Conservation (phyloP, 2,329 filamentous ascomycete genomes). For the Claviceps sp. region DNA sequence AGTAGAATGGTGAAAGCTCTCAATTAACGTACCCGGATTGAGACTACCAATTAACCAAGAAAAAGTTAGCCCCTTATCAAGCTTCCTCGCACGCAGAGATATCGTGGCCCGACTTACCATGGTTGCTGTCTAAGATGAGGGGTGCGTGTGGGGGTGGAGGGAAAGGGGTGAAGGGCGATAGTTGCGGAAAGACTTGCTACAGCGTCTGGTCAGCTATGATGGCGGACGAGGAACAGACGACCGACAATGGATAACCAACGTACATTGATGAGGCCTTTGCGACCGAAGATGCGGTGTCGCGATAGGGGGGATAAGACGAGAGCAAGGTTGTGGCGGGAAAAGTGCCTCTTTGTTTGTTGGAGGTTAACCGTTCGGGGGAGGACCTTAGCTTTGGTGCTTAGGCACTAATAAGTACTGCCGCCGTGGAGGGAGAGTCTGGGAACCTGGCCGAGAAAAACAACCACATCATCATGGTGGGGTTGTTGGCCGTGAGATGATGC, state of each 20-base stretch:
- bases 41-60: constrained; percentile 32
- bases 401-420: constrained; percentile 4
- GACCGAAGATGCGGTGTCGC: constrained; percentile 2
- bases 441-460: constrained; percentile 21
- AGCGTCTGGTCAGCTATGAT: constrained; percentile 1
- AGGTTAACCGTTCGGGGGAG: background rate
- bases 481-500: constrained; percentile 15
- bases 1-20: background rate
- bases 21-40: constrained; percentile 48
- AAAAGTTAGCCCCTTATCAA: background rate
- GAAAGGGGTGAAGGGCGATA: constrained; percentile 13
- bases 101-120: constrained; percentile 22
- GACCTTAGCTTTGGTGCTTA: constrained; percentile 1
- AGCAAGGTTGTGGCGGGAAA: background rate
- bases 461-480: constrained; percentile 17
- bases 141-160: constrained; percentile 11
- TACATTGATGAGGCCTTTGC: background rate
- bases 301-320: background rate
- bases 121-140: constrained; percentile 21
- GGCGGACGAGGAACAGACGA: background rate
- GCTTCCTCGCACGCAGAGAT: background rate
- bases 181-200: constrained; percentile 1
- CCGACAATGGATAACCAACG: background rate
- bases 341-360: constrained; percentile 8
- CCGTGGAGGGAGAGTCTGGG: constrained; percentile 10